Base-by-base conservation (phyloP, 73 alveolate species). In the Breviolum minutum region DNA sequence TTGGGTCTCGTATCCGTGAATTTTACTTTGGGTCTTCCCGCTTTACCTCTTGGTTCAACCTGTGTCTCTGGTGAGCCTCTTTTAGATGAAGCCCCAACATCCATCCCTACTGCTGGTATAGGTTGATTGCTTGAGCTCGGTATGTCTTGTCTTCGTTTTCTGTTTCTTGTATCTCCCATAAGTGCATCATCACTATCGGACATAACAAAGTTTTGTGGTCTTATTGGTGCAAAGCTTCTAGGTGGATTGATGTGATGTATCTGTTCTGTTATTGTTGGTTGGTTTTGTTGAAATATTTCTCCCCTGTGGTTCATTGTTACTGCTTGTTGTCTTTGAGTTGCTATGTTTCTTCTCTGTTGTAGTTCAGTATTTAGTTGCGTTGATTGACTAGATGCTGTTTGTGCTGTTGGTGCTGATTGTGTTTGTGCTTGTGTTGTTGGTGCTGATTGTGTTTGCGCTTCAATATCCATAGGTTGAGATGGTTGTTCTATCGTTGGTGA, bases 191-290 rank as follows among this genome's bases (percentile, higher is more conserved):
- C n/a, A n/a, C n/a, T n/a, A n/a, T n/a, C n/a, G n/a, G n/a, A 74
- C n/a, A n/a, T n/a, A n/a, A n/a, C n/a, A n/a, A n/a, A n/a, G n/a
- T n/a, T n/a, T n/a, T n/a, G n/a, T n/a, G 84, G 84, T 74, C 40
- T 10, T 10, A 74, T 74, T 9, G 84, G 84, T 10, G 88, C 88
- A 79, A 79, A 27, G 30, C 88, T 79, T 29, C 88, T 16, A 14
- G 88, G 88, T 22, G 20, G 62, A 6, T 10, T 29, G 62, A 79
- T n/a, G 30, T 8, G 88, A 32, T n/a, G 64, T 22, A 81, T 40
- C 30, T 81, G 71, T 81, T 81, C 90, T 32, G 70, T 81, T 26
- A 81, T 81, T 81, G 90, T 48, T 7, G 90, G 90, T 81, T 30
- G 8, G 70, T 32, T 29, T 29, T 81, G 90, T n/a, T n/a, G n/a